Conservation (phyloP, 2,329 filamentous ascomycete species). For the Venturia asperata region DNA sequence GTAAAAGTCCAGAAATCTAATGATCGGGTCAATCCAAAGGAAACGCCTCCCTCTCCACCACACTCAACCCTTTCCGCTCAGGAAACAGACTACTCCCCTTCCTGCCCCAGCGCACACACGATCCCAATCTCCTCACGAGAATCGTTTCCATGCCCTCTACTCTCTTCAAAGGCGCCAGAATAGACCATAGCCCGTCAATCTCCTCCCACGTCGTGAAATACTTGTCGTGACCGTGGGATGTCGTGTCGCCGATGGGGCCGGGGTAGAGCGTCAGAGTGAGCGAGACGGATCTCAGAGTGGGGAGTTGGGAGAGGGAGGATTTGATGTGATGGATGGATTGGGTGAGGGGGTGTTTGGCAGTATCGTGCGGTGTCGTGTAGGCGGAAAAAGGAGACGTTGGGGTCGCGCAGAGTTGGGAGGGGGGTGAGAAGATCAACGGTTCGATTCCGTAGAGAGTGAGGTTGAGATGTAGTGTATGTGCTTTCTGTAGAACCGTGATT, state of each 20-base stretch:
- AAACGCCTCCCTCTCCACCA: not conserved
- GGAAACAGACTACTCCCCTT: not conserved
- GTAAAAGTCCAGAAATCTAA: too few relatives aligned
- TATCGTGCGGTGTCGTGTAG: not conserved
- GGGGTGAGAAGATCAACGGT: not conserved
- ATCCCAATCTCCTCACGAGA: not conserved
- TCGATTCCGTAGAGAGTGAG: not conserved
- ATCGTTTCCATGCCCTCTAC: not conserved
- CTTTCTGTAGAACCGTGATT: not conserved
- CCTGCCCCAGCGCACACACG: not conserved
- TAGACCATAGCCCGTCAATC: not conserved
- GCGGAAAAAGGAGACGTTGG: not conserved
- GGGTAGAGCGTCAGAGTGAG: not conserved
- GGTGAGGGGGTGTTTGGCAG: not conserved
- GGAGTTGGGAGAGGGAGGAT: not conserved
- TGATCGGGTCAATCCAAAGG: not conserved
- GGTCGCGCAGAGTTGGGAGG: not conserved
- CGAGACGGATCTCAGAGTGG: not conserved
- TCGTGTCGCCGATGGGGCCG: not conserved
- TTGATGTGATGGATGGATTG: not conserved
- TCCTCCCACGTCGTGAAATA: not conserved
- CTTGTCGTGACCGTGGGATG: not conserved
- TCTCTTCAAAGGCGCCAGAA: conserved; percentile 2
- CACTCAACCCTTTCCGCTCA: not conserved
- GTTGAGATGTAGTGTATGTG: not conserved